Base-by-base conservation (phyloP, 2,329 filamentous ascomycete species). In the Plenodomus lindquistii region DNA sequence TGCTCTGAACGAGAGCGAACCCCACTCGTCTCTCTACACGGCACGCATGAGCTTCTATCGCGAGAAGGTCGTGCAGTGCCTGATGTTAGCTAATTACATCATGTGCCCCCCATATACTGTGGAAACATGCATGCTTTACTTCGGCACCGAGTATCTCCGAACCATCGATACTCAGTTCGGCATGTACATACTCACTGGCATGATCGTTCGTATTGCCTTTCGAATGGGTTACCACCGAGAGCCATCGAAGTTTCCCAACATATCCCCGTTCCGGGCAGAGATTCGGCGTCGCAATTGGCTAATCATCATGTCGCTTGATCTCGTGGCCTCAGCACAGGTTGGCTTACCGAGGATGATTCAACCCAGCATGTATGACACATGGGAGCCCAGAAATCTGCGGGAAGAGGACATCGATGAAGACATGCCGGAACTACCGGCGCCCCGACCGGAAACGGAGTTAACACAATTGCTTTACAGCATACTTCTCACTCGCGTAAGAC, bases 281-380 rank as follows among this genome's bases (percentile, higher is more conserved):
- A 79, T 85, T 74, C 77, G 84, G 20, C 77, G 85, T 3, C 78
- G 85, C 7, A 63, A 85, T 0, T 87, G 84, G 80, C 79, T 81
- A 64, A 80, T 85, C 57, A 49, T 77, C 22, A 52, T 71, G 36
- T 67, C 71, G 10, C 43, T 75, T 5, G 75, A 77, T 49, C 52
- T 75, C 2, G 59, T 73, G 9, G 53, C 71, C 4, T 75, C 74
- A 0, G 60, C 65, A 4, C 69, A 75, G 41, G 52, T 73, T 16
- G 75, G 74, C 2, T 40, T 76, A 11, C 75, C 74, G 13, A 58
- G 70, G 13, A 69, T 73, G 57, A 69, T 72, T 34, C 65, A 70
- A 40, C 63, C 69, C 7, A 54, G 58, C n/a, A 67, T 73, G 49
- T 65, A 62, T 40, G 75, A 78, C 50, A 73, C 68, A 1, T 50